Evolutionary conservation across 148 eudicot genomes (phyloP), one percentile per base, ranked within the genome.

Genomic region (Tetragonia tetragonoides): DNA sequence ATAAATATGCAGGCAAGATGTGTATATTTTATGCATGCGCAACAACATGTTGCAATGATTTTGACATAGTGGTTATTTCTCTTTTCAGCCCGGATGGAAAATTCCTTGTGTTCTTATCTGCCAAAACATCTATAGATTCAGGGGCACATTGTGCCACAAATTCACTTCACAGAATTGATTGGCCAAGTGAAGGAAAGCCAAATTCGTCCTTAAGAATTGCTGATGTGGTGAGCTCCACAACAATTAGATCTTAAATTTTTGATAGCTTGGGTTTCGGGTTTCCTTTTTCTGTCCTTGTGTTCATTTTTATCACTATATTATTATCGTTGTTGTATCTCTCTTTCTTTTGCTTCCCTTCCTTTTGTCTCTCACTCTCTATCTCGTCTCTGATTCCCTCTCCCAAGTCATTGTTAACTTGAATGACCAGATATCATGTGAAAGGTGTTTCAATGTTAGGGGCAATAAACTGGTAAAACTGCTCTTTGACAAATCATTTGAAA

Each of bases 101-200:
- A 81, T 77, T 59, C 77, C 98, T 94, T 71, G 89, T 92, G 37
- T 94, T 92, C 82, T 82, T 89, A 77, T 94, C 98, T 59, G 89
- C 97, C 69, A 87, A 86, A 86, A 85, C 89, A 77, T 78, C 93
- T 80, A 87, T 94, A 41, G 92, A 94, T 73, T 85, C 97, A 46
- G 95, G 98, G 70, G 95, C 92, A 61, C 97, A 94, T 80, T 87
- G 80, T 42, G 89, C 92, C 46, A 90, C 98, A 73, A 78, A 90
- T 80, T 92, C 98, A 80, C 92, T 94, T 69, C 95, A 90, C 77
- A 89, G 86, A 86, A 89, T 92, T 64, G 90, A 92, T 75, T 94
- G 98, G 98, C 85, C 88, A 23, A 85, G 76, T 67, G 90, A 85
- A 67, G 90, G 86, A 59, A 84, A 81, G 72, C 83, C 73, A 51